Conservation (phyloP, 78 protist genomes). For the Ministeria vibrans region DNA sequence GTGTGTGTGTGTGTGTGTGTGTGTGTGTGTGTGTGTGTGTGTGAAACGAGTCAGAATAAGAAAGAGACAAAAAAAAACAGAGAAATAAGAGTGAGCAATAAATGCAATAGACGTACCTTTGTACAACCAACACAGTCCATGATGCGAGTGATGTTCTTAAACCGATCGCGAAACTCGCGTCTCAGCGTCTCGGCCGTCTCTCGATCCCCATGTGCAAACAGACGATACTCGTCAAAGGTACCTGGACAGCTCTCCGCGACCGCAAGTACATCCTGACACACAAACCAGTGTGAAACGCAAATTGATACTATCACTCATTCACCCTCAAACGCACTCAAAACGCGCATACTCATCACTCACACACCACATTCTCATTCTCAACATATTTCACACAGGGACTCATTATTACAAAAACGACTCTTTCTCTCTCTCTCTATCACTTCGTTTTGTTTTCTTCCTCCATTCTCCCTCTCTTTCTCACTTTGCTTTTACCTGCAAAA, state of each 20-base stretch:
- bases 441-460: no score
- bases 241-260: background rate
- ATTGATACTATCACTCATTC: no score
- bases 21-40: background rate
- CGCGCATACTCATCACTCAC: background rate
- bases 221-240: background rate
- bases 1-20: no score
- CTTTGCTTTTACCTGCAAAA: background rate
- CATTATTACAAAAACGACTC: background rate
- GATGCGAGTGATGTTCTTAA: slow-evolving; percentile 30
- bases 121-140: slow-evolving; percentile 77
- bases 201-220: background rate
- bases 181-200: background rate
- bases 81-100: no score
- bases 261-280: no score
- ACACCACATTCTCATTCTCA: background rate
- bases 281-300: no score
- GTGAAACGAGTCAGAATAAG: background rate
- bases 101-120: no score
- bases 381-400: background rate
- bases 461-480: no score
- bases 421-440: no score
- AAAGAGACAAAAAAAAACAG: slow-evolving; percentile 11
- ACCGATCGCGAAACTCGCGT: slow-evolving; percentile 8
- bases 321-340: background rate